Conservation (phyloP, 306 rosid species). For the Quercus rubra region DNA sequence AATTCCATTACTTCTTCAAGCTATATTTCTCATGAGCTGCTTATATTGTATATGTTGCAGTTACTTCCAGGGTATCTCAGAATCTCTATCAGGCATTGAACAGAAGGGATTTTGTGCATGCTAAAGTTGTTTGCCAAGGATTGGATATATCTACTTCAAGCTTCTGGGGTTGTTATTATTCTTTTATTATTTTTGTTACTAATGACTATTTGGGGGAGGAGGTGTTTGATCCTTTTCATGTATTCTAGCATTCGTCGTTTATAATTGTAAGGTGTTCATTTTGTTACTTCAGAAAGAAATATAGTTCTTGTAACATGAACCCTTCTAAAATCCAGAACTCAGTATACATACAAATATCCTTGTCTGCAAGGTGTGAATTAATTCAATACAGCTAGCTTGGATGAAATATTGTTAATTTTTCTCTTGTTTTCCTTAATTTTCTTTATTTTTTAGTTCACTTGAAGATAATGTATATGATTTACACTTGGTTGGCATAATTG, state of each 20-base stretch:
- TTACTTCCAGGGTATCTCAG: slow-evolving; percentile 72
- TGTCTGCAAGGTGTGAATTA: not conserved
- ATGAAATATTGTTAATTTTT: not conserved
- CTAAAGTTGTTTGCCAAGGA: slow-evolving; percentile 17
- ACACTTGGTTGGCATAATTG: not conserved
- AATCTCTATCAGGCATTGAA: slow-evolving; percentile 65
- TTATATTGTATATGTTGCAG: slow-evolving; percentile 38
- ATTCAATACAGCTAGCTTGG: not conserved
- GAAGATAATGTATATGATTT: not conserved
- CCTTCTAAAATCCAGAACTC: not conserved
- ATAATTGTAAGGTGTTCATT: not conserved
- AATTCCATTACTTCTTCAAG: not conserved
- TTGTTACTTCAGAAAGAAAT: not conserved
- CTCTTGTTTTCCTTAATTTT: not conserved
- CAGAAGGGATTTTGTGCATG: slow-evolving; percentile 77
- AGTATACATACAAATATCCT: not conserved
- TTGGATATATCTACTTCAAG: slow-evolving; percentile 9
- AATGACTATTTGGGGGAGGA: slow-evolving; percentile 16
- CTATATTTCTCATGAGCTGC: not conserved
- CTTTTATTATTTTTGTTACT: slow-evolving; percentile 2
- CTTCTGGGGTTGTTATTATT: not conserved
- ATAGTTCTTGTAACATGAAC: not conserved
- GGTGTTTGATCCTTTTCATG: not conserved
- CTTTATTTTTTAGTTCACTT: not conserved
- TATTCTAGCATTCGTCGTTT: not conserved